Percentiles rank a stretch among this genome's conserved stretches.
Conservation (phyloP, 129 eudicot species). For the Cynara cardunculus region DNA sequence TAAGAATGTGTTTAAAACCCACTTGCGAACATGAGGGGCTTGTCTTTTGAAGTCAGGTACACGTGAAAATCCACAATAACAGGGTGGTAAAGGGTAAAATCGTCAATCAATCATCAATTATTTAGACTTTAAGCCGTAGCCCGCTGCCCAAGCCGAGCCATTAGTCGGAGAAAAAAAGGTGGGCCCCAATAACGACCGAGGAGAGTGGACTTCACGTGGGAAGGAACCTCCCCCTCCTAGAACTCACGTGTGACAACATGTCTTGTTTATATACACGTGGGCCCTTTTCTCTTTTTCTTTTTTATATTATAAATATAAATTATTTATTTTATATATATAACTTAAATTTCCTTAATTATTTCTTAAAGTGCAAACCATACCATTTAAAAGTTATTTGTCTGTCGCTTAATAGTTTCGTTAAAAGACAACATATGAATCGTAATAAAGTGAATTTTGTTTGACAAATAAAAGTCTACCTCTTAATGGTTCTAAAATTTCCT, state of each 20-base stretch:
- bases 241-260: constrained; percentile 67
- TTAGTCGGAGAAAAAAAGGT: background rate
- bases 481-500: too few relatives aligned
- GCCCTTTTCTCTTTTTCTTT: constrained; percentile 16
- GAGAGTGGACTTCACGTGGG: constrained; percentile 69
- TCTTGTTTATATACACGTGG: constrained; percentile 55
- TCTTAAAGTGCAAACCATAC: too few relatives aligned
- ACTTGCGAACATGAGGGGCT: constrained; percentile 28
- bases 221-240: constrained; percentile 30
- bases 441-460: too few relatives aligned
- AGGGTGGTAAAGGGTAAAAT: constrained; percentile 29
- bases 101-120: background rate
- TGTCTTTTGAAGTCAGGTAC: constrained; percentile 28
- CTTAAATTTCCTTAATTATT: too few relatives aligned
- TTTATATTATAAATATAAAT: background rate
- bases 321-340: too few relatives aligned
- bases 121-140: background rate
- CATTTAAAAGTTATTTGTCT: too few relatives aligned
- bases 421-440: too few relatives aligned
- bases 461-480: too few relatives aligned
- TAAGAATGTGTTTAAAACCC: background rate
- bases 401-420: too few relatives aligned
- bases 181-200: constrained; percentile 30
- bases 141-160: constrained; percentile 9
- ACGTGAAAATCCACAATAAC: constrained; percentile 26